A percentile compares a stretch with the other conserved stretches of the same genome.
Conservation (phyloP, 2,329 filamentous ascomycete species). For the Lachnellula arida region DNA sequence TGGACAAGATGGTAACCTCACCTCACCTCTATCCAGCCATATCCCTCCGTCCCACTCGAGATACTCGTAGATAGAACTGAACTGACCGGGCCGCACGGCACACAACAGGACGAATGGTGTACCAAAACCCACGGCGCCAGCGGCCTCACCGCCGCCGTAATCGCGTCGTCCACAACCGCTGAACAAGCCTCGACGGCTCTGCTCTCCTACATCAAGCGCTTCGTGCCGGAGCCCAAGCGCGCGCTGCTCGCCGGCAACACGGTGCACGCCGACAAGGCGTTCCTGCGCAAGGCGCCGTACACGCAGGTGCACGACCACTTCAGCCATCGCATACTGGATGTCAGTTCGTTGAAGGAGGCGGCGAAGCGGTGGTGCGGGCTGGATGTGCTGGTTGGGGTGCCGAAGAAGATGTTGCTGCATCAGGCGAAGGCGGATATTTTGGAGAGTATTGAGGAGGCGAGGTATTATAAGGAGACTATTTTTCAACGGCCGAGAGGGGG, state of each 20-base stretch:
- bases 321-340: constrained; percentile 87
- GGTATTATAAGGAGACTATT: constrained; percentile 70
- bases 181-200: constrained; percentile 64
- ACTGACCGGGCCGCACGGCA: not conserved
- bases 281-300: constrained; percentile 73
- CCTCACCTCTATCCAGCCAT: not conserved
- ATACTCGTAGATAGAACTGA: not conserved
- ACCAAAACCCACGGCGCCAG: constrained; percentile 70
- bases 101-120: constrained; percentile 73
- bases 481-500: constrained; percentile 41
- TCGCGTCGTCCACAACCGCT: constrained; percentile 67
- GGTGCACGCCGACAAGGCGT: constrained; percentile 83
- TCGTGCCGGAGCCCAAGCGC: constrained; percentile 60
- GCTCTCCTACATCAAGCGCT: constrained; percentile 70
- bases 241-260: constrained; percentile 87
- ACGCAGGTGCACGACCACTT: constrained; percentile 67
- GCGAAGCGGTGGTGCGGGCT: constrained; percentile 71
- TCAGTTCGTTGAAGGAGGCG: constrained; percentile 89
- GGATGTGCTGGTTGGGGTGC: constrained; percentile 56
- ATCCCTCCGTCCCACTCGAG: constrained; percentile 7
- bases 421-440: constrained; percentile 85
- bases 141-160: constrained; percentile 74
- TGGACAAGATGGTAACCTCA: constrained; percentile 61
- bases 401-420: constrained; percentile 71
- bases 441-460: constrained; percentile 91